Conservation (phyloP, 75 land plant species). For the Azolla pinnata region DNA sequence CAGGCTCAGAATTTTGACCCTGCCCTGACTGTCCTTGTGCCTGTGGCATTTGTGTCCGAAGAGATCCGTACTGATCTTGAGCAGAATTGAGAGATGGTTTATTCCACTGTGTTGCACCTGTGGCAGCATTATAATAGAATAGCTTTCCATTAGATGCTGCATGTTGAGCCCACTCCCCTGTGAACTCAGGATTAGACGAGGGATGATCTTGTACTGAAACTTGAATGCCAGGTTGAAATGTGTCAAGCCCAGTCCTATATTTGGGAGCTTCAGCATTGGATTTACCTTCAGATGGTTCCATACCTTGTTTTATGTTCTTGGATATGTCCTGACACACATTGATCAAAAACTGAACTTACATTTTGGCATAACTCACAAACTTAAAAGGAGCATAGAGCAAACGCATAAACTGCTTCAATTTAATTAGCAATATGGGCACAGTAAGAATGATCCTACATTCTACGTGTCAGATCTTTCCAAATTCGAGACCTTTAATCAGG, state of each 20-base stretch:
- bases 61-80: not conserved
- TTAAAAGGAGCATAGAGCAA: too few relatives aligned
- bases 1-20: not conserved
- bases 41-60: not conserved
- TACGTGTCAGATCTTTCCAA: too few relatives aligned
- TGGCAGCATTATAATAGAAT: conserved; percentile 10
- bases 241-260: not conserved
- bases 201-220: not conserved
- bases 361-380: too few relatives aligned
- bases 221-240: not conserved
- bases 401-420: too few relatives aligned
- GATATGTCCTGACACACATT: not conserved
- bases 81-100: conserved; percentile 3
- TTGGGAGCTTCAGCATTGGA: not conserved
- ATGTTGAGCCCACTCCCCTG: conserved; percentile 6
- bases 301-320: too few relatives aligned
- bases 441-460: too few relatives aligned
- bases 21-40: conserved; percentile 1
- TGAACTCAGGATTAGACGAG: not conserved
- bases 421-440: too few relatives aligned
- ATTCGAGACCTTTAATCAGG: too few relatives aligned
- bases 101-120: conserved; percentile 17
- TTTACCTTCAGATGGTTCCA: not conserved
- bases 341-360: too few relatives aligned
- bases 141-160: conserved; percentile 7